Evolutionary conservation across 2,329 filamentous ascomycete species (phyloP), one percentile per base, ranked within the genome.

Genomic region (Bimuria novae-zelandiae): DNA sequence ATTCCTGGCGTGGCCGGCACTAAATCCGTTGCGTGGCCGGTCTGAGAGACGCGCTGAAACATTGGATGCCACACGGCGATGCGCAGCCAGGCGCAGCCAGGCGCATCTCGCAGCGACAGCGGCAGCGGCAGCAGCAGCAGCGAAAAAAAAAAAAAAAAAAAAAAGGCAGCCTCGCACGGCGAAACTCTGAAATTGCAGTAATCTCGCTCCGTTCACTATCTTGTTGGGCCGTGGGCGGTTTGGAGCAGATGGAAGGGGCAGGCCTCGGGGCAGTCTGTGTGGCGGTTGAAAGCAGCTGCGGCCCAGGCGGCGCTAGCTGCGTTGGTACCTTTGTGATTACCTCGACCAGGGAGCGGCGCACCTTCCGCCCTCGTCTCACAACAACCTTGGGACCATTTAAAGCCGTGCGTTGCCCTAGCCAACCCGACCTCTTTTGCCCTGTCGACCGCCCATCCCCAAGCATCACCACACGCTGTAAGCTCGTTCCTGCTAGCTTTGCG

Each of bases 351-450:
- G 46, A 49, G 40, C 43, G 33, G 23, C 45, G 45, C 39, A 48
- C 40, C 36, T 52, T 48, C 50, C 50, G 42, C 35, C 35, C 32
- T 33, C 37, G 30, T 48, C 54, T 47, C 49, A 51, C n/a, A 50
- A 55, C 49, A 53, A 39, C 43, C n/a, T n/a, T n/a, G n/a, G n/a
- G n/a, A n/a, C n/a, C n/a, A 45, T 49, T 55, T 58, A 55, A 58
- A 58, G 36, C 55, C 49, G 33, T 44, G 43, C 52, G 49, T 39
- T 41, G 41, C 37, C n/a, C 52, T 17, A 37, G 23, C 23, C 49
- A 23, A 21, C 52, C 33, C n/a, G n/a, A n/a, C n/a, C n/a, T n/a
- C 11, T 43, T 22, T 53, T 22, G 17, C 42, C 27, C 25, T 23
- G n/a, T 37, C 37, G 21, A 39, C 32, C 45, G 40, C 25, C 32